Percentiles rank a stretch among this genome's conserved stretches.
Conservation (phyloP, 148 eudicot species). For the Pouteria glomerata region DNA sequence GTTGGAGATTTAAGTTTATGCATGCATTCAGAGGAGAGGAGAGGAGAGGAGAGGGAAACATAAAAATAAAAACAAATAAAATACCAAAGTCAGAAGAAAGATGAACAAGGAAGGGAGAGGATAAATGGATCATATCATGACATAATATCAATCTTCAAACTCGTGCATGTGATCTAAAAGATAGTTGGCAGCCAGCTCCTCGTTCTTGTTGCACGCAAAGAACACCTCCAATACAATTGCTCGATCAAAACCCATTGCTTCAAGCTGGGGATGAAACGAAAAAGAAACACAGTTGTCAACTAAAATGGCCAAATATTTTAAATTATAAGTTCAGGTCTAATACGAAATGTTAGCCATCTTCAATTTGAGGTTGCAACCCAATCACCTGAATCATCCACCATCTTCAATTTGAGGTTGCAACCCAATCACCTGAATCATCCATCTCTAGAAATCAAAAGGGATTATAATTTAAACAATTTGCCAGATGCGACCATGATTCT, state of each 20-base stretch:
- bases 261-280: constrained; percentile 36
- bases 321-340: background rate
- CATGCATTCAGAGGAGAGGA: background rate
- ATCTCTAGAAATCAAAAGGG: background rate
- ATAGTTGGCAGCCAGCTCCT: constrained; percentile 70
- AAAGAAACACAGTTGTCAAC: background rate
- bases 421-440: background rate
- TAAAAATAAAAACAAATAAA: background rate
- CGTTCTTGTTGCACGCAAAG: constrained; percentile 77
- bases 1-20: background rate
- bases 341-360: background rate
- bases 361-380: background rate
- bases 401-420: background rate
- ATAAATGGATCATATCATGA: constrained; percentile 2
- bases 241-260: constrained; percentile 74
- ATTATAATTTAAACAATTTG: background rate
- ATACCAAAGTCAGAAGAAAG: background rate
- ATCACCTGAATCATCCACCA: too few relatives aligned
- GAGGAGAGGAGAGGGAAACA: background rate
- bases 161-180: constrained; percentile 71
- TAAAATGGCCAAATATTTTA: background rate
- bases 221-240: constrained; percentile 53
- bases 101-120: background rate
- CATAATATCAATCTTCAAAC: constrained; percentile 39
- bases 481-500: background rate